A percentile compares a stretch with the other conserved stretches of the same genome.
These are phyloP conservation scores for Rubroboletus satanas DNA, from an alignment of 768 basidiomycete genomes.

Conservation along the genomic window DNA sequence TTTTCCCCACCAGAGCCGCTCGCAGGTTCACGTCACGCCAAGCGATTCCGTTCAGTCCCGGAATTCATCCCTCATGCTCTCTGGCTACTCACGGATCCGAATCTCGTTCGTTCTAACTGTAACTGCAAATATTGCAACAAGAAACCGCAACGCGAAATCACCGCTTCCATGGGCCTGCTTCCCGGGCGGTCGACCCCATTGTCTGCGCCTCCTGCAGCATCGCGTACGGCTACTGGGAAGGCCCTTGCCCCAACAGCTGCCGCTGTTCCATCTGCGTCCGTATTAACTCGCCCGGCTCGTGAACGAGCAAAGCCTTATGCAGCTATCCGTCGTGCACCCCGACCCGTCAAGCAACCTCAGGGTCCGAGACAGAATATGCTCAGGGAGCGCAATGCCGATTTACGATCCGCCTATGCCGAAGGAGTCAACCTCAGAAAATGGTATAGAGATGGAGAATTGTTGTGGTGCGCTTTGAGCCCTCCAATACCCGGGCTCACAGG, in stretches of 20 bases:
- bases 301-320: conserved; percentile 37
- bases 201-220: conserved; percentile 24
- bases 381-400: conserved; percentile 60
- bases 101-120: conserved; percentile 48
- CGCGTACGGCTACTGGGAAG: conserved; percentile 15
- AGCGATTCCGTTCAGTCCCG: conserved; percentile 72
- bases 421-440: conserved; percentile 50
- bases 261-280: conserved; percentile 17
- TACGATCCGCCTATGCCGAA: conserved; percentile 52
- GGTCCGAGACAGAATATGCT: conserved; percentile 49
- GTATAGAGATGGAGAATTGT: conserved; percentile 65
- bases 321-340: conserved; percentile 38
- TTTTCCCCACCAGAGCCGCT: background rate
- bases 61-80: conserved; percentile 83
- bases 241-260: background rate
- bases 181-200: conserved; percentile 33
- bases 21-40: conserved; percentile 40
- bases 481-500: conserved; percentile 43
- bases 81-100: conserved; percentile 64
- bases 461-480: conserved; percentile 61
- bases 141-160: conserved; percentile 65
- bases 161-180: conserved; percentile 51
- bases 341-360: conserved; percentile 30
- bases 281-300: conserved; percentile 11
- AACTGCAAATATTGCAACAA: conserved; percentile 76